These are phyloP conservation scores for Zea luxurians DNA, from an alignment of 176 grass and related monocot genomes.

Conservation along the genomic window DNA sequence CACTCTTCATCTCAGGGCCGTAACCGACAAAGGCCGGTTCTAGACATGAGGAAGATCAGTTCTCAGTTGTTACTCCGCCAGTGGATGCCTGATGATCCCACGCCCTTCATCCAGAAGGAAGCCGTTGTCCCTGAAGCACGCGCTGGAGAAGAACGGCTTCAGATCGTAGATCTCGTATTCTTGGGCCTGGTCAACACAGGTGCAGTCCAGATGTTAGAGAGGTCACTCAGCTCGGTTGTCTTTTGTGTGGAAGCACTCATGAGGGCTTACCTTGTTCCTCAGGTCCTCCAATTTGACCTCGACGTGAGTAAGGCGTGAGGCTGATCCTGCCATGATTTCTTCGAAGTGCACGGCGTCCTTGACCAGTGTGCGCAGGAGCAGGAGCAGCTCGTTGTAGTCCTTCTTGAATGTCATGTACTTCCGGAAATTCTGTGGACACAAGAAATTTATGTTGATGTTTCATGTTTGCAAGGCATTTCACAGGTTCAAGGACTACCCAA, in stretches of 20 bases:
- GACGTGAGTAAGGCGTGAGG: slow-evolving; percentile 41
- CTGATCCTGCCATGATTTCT: slow-evolving; percentile 70
- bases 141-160: slow-evolving; percentile 82
- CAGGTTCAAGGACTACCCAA: background rate
- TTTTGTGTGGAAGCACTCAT: background rate
- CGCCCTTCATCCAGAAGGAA: slow-evolving; percentile 75
- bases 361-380: slow-evolving; percentile 82
- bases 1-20: background rate
- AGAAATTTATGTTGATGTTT: slow-evolving; percentile 36
- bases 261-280: slow-evolving; percentile 62
- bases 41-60: background rate
- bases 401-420: slow-evolving; percentile 99
- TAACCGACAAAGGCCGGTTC: background rate
- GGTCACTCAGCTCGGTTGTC: background rate
- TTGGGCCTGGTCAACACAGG: slow-evolving; percentile 59
- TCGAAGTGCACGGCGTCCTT: slow-evolving; percentile 87
- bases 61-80: slow-evolving; percentile 31
- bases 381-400: slow-evolving; percentile 88
- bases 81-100: slow-evolving; percentile 72
- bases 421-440: slow-evolving; percentile 70
- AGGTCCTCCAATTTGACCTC: slow-evolving; percentile 92
- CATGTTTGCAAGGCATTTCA: background rate
- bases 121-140: slow-evolving; percentile 75
- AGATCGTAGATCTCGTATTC: slow-evolving; percentile 93
- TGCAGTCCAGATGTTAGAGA: background rate